Evolutionary conservation across 306 rosid species (phyloP), one percentile per base, ranked within the genome.

Genomic region (Parietaria judaica): DNA sequence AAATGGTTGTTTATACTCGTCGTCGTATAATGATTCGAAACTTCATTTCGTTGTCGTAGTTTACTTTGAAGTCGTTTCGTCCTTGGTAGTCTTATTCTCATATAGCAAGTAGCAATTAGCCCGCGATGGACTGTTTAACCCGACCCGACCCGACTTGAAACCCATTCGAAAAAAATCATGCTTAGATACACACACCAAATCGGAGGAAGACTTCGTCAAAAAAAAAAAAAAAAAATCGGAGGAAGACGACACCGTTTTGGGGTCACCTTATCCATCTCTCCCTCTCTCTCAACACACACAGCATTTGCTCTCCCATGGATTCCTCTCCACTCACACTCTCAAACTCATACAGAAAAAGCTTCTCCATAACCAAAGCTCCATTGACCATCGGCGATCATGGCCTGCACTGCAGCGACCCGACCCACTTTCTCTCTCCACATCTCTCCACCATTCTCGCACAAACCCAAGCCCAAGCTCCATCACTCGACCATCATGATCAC

Each of bases 261-360:
- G 73, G 72, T 60, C 72, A 81, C 91, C 95, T 87, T 85, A 90
- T 87, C 96, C 95, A 69, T 36, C 54, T 66, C 47, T 66, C 47
- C 60, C 35, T 51, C 56, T 51, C 35, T 51, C 56, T 51, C 58
- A 39, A 58, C 6, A 74, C 49, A 49, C 53, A 10, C 53, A 58
- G 80, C 79, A 83, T 74, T 84, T 77, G 64, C 87, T 64, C 58
- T 67, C 60, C 70, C 83, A 78, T 78, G 86, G 80, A 68, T 76
- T 66, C 79, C 78, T 13, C 79, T 77, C 88, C 78, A 79, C 90
- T 74, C 84, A 78, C 64, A 51, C 6, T 49, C 52, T 56, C 36
- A 39, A 16, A 14, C 23, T 34, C 1, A 50, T 37, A 59, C 45
- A 65, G 49, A 14, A 8, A 58, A 31, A 51, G 35, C 13, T 11